Evolutionary conservation across 768 basidiomycete genomes (phyloP).

Genomic region (Pleurotus cornucopiae): DNA sequence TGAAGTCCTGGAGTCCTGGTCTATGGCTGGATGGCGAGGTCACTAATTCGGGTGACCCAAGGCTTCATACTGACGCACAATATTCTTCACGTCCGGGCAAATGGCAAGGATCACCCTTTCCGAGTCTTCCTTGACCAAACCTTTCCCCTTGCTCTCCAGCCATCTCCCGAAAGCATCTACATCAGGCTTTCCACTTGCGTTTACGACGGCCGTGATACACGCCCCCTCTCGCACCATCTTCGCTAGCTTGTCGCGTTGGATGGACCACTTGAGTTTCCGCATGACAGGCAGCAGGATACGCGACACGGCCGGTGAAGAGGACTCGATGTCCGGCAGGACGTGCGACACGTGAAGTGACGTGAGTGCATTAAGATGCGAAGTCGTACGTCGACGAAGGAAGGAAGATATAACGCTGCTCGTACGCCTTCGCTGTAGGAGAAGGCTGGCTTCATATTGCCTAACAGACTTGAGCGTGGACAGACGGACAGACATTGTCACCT

Average conservation of each 20-base stretch:
- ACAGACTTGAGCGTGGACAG: slow-evolving; percentile 42
- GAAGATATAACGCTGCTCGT: slow-evolving; percentile 48
- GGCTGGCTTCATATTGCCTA: slow-evolving; percentile 58
- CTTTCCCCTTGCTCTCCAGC: slow-evolving; percentile 49
- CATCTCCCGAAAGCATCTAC: slow-evolving; percentile 42
- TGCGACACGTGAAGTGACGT: slow-evolving; percentile 43
- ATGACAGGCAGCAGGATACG: slow-evolving; percentile 61
- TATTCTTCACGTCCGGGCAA: slow-evolving; percentile 60
- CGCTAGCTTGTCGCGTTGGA: slow-evolving; percentile 60
- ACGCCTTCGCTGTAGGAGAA: slow-evolving; percentile 49
- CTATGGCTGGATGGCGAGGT: not conserved
- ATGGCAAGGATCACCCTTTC: slow-evolving; percentile 67
- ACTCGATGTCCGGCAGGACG: slow-evolving; percentile 62
- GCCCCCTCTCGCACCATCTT: slow-evolving; percentile 47
- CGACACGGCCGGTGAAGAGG: slow-evolving; percentile 50
- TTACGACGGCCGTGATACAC: slow-evolving; percentile 15
- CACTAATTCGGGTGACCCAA: slow-evolving; percentile 15
- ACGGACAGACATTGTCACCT: slow-evolving; percentile 1
- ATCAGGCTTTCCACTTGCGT: slow-evolving; percentile 18
- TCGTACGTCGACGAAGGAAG: slow-evolving; percentile 46
- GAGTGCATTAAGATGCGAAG: slow-evolving; percentile 29
- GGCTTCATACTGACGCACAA: slow-evolving; percentile 56
- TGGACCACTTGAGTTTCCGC: slow-evolving; percentile 67
- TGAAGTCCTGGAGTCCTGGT: too few relatives aligned
- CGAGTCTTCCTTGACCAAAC: slow-evolving; percentile 45